A percentile compares a stretch with the other conserved stretches of the same genome.
Conservation (phyloP, 306 rosid species). For the Glycine latifolia region DNA sequence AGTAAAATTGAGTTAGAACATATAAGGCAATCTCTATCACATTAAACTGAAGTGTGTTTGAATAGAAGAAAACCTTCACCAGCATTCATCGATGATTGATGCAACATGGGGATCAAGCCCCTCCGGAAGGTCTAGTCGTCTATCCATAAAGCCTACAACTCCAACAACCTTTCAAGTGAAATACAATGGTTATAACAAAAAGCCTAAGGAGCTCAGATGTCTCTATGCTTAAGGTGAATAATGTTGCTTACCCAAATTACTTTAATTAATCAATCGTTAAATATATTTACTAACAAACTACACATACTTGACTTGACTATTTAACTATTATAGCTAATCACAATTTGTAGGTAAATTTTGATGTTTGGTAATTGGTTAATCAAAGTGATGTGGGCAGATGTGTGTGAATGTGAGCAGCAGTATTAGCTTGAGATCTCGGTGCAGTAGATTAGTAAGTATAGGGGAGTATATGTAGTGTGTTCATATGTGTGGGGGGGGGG, state of each 20-base stretch:
- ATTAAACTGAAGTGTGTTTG: neutral
- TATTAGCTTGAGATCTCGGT: too few relatives aligned
- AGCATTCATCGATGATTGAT: slow-evolving; percentile 70
- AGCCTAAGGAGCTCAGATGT: neutral
- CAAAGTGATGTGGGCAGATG: slow-evolving; percentile 16
- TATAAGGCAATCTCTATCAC: slow-evolving; percentile 25
- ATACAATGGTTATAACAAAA: slow-evolving; percentile 31
- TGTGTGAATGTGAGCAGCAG: neutral
- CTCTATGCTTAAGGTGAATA: neutral
- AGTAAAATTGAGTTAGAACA: slow-evolving; percentile 31
- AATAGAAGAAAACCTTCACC: slow-evolving; percentile 64
- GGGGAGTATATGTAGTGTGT: too few relatives aligned
- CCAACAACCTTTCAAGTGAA: slow-evolving; percentile 72
- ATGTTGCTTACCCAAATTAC: neutral
- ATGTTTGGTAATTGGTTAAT: neutral
- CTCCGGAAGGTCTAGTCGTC: slow-evolving; percentile 76
- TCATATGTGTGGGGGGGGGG: too few relatives aligned
- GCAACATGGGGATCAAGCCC: slow-evolving; percentile 67
- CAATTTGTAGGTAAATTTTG: neutral
- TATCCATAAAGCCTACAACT: slow-evolving; percentile 84
- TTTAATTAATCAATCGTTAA: slow-evolving; percentile 8
- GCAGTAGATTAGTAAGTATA: too few relatives aligned
- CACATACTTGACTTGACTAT: slow-evolving; percentile 5
- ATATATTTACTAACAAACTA: slow-evolving; percentile 5
- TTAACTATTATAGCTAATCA: too few relatives aligned